These are phyloP conservation scores for Aspergillus arachidicola DNA, from an alignment of 2,329 filamentous ascomycete genomes.

Conservation along the genomic window DNA sequence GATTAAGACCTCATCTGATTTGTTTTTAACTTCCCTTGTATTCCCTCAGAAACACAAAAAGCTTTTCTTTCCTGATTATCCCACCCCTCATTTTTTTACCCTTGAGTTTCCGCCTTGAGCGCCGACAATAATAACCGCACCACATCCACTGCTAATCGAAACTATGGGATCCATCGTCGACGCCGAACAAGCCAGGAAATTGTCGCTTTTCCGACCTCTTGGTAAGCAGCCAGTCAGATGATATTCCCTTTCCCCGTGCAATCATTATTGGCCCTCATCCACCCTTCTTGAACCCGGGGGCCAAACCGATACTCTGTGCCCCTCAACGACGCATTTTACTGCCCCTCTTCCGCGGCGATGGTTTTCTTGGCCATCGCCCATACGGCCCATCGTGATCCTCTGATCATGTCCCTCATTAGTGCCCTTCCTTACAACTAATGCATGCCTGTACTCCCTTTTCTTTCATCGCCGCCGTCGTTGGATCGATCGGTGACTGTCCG, in stretches of 20 bases:
- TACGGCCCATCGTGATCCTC: neutral
- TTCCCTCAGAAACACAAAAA: neutral
- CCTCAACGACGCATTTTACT: slow-evolving; percentile 12
- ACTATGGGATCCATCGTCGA: slow-evolving; percentile 35
- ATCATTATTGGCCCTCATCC: slow-evolving; percentile 32
- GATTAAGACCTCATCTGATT: neutral
- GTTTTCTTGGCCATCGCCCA: slow-evolving; percentile 4
- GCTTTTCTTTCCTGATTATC: neutral
- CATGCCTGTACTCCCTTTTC: neutral
- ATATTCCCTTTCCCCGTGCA: slow-evolving; percentile 34
- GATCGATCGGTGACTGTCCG: neutral
- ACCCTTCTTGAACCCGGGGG: slow-evolving; percentile 4
- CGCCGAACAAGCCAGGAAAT: slow-evolving; percentile 43
- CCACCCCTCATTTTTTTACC: neutral
- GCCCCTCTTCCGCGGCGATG: slow-evolving; percentile 14
- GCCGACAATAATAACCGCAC: slow-evolving; percentile 17
- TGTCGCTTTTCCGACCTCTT: slow-evolving; percentile 49
- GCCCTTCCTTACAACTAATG: slow-evolving; percentile 3
- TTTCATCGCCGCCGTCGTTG: neutral
- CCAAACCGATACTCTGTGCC: slow-evolving; percentile 11
- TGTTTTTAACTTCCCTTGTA: neutral
- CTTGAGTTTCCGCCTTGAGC: slow-evolving; percentile 25
- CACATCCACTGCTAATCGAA: slow-evolving; percentile 13
- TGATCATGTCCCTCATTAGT: neutral
- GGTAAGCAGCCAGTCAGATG: slow-evolving; percentile 45